phyloP scores from a whole-genome alignment of 1,139 yeast species.

The Hyphopichia wangnamkhiaoensis region DNA sequence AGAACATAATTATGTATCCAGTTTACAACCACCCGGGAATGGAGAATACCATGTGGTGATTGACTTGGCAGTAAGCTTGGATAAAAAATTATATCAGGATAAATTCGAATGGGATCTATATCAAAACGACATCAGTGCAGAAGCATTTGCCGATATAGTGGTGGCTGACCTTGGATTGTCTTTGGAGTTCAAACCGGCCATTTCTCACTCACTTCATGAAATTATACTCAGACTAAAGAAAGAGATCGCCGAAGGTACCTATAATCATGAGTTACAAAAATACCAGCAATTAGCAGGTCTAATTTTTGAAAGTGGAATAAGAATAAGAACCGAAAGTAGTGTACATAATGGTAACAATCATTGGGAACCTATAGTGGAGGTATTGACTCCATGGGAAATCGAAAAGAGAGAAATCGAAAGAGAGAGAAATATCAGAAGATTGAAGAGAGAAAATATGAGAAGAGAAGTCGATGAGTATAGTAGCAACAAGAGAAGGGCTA shows the following conservation, averaged over 20 bases:
- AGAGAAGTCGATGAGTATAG: constrained; percentile 39
- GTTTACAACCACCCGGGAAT: constrained; percentile 65
- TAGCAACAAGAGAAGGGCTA: constrained; percentile 44
- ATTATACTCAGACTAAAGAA: constrained; percentile 72
- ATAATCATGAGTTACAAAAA: constrained; percentile 47
- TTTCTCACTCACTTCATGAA: constrained; percentile 86
- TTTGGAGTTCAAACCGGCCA: constrained; percentile 87
- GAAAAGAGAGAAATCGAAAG: constrained; percentile 94
- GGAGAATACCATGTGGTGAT: constrained; percentile 75
- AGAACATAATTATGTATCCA: constrained; percentile 58
- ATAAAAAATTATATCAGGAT: constrained; percentile 85
- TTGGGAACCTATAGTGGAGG: constrained; percentile 90
- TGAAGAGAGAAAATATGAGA: constrained; percentile 85
- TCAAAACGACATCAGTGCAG: constrained; percentile 72
- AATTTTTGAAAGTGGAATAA: constrained; percentile 44
- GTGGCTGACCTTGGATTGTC: constrained; percentile 83
- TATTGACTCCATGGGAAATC: constrained; percentile 86
- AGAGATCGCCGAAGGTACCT: constrained; percentile 81
- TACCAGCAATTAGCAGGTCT: constrained; percentile 47
- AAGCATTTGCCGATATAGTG: constrained; percentile 75
- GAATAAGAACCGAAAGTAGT: constrained; percentile 48
- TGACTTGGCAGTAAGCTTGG: constrained; percentile 79
- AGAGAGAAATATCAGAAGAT: constrained; percentile 85
- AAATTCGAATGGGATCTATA: constrained; percentile 92
- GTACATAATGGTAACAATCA: constrained; percentile 56